Evolutionary conservation across 306 rosid species (phyloP), one percentile per base, ranked within the genome.

Genomic region (Inga oerstediana): DNA sequence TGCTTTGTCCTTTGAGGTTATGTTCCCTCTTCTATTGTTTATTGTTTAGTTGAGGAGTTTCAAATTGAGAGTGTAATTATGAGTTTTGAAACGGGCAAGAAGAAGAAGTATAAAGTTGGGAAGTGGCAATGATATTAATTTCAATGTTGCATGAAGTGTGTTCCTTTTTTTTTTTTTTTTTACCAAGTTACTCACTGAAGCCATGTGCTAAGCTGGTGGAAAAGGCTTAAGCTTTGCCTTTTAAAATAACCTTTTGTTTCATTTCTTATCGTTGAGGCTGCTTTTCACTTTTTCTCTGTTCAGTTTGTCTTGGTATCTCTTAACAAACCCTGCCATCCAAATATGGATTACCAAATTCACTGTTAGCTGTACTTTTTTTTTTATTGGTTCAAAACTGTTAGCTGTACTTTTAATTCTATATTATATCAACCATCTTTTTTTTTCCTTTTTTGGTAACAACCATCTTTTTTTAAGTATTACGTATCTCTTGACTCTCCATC

Each of bases 191-290:
- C 86, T 83, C 77, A 64, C 83, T 82, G 86, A 81, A 84, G 81
- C 91, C 92, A 92, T 92, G 94, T 92, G 94, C 90, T 64, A 68
- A 77, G 79, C 76, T 89, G 79, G 88, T 80, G 82, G 72, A 87
- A 88, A 85, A 87, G 87, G 51, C 22, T 2, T 72, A 17, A 65
- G 39, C 83, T 75, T 78, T 44, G 14, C 83, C 83, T 82, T 82
- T 69, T 24, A 12, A 27, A 27, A 82, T 84, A 58, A 58, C 82
- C 78, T 87, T 90, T 39, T 39, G 43, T 27, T 80, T 84, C 79
- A 77, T 74, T 76, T 92, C 79, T 86, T 81, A 78, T 37, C 79
- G 5, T 72, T 65, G 77, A 80, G 44, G 39, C 37, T 75, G 52
- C 87, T 71, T 83, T 39, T 84, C 56, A 75, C 77, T 75, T 44